Evolutionary conservation across 2,329 filamentous ascomycete genomes (phyloP).

Genomic region (Orbilia brochopaga): DNA sequence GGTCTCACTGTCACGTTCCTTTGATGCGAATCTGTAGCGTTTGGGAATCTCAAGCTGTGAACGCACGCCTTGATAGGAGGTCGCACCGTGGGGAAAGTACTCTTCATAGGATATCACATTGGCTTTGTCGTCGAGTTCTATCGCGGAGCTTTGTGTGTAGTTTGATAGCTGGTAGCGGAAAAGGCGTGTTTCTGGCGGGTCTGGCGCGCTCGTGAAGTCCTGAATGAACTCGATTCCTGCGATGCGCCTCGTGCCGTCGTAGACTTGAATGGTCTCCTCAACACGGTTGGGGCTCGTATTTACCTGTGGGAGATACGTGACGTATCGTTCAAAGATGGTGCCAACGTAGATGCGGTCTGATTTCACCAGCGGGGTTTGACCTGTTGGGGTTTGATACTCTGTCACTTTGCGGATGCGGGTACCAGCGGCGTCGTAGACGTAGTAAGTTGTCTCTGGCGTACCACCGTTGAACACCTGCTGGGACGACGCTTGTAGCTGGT

Average conservation of each 20-base stretch:
- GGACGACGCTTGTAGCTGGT: slow-evolving; percentile 33
- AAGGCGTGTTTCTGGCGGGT: not conserved
- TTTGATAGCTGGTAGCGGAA: slow-evolving; percentile 15
- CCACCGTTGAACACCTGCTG: slow-evolving; percentile 19
- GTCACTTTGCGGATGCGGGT: slow-evolving; percentile 51
- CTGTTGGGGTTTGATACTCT: slow-evolving; percentile 21
- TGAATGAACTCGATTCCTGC: slow-evolving; percentile 2
- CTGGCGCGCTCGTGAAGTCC: not conserved
- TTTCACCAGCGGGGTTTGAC: not conserved
- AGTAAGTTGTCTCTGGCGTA: slow-evolving; percentile 49
- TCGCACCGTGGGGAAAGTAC: slow-evolving; percentile 15
- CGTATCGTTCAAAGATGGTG: not conserved
- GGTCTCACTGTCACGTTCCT: slow-evolving; percentile 55
- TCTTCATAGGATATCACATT: slow-evolving; percentile 18
- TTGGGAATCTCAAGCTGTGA: slow-evolving; percentile 44
- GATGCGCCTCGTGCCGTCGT: not conserved
- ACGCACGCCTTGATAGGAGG: slow-evolving; percentile 20
- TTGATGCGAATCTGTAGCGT: slow-evolving; percentile 54
- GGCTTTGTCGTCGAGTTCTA: slow-evolving; percentile 43
- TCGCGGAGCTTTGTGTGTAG: slow-evolving; percentile 2
- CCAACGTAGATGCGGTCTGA: slow-evolving; percentile 6
- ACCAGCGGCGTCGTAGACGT: slow-evolving; percentile 45
- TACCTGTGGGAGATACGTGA: not conserved
- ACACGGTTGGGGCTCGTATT: not conserved
- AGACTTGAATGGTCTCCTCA: slow-evolving; percentile 4